Evolutionary conservation across 2,329 filamentous ascomycete species (phyloP), one percentile per base, ranked within the genome.

Genomic region (Daldinia sp.): DNA sequence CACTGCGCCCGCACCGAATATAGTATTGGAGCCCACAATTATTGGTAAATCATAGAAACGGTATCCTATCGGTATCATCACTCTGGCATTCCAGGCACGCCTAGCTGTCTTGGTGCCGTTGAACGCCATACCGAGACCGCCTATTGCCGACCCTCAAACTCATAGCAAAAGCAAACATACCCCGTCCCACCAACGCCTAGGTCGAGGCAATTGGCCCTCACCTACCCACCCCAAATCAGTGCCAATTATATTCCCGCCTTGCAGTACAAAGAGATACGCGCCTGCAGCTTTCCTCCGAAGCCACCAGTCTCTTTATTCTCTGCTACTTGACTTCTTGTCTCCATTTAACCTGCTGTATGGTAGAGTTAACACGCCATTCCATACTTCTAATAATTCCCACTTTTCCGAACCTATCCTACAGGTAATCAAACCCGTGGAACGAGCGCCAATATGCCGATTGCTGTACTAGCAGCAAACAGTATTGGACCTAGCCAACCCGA

Each of bases 361-460:
- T 13, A 26, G 37, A 12, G 13, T 5, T 26, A 10, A 56, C 18
- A 23, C n/a, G 23, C 37, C 15, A 15, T 42, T 26, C 53, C 35
- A 26, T 26, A 18, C 18, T 10, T 56, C 44, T 48, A 48, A 2
- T 56, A 28, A 18, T 56, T 39, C 30, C 41, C 50, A n/a, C 51
- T 28, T 28, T 20, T 55, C 53, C 58, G 61, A 59, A 35, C 39
- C 20, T 35, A 53, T 67, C 59, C 18, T 35, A 44, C 37, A 63
- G 33, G 53, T 37, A 53, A 55, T 26, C 57, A 48, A 56, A 55
- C 39, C 53, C 23, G 54, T 56, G 33, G 20, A 42, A 46, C 12
- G 10, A 53, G n/a, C 50, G 23, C 30, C 30, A 46, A 54, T 42
- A 35, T 28, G 15, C 53, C 61, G 42, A 60, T 23, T 44, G 23